Conservation (phyloP, 768 basidiomycete species). For the Glaciozyma antarctica region DNA sequence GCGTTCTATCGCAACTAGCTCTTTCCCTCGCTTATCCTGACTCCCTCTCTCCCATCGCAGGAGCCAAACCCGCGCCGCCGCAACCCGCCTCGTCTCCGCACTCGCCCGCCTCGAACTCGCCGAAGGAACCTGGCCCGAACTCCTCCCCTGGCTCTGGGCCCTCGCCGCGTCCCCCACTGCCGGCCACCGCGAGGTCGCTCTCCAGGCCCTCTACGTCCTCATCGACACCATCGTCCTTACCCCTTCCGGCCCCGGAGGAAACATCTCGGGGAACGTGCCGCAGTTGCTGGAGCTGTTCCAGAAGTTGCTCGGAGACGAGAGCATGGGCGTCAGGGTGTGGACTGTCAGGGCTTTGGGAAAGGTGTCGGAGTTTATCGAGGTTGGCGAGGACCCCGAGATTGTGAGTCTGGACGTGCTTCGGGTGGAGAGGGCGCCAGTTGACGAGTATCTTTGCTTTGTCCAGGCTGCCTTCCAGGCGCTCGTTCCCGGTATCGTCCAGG, state of each 20-base stretch:
- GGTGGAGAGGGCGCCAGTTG: constrained; percentile 7
- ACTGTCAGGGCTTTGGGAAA: constrained; percentile 86
- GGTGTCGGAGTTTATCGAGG: constrained; percentile 83
- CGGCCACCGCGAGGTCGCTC: constrained; percentile 79
- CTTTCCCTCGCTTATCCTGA: background rate
- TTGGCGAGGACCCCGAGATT: constrained; percentile 75
- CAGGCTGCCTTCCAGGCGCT: constrained; percentile 80
- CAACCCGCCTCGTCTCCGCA: constrained; percentile 83
- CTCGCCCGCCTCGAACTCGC: constrained; percentile 77
- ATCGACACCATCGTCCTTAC: constrained; percentile 77
- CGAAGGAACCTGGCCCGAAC: constrained; percentile 60
- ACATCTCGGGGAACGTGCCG: constrained; percentile 49
- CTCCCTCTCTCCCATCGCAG: constrained; percentile 1
- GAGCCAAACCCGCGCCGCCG: constrained; percentile 80
- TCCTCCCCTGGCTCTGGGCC: constrained; percentile 76
- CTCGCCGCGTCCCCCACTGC: constrained; percentile 60
- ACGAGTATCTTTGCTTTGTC: background rate
- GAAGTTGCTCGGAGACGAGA: constrained; percentile 66
- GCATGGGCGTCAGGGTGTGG: constrained; percentile 78
- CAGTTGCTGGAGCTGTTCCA: constrained; percentile 72
- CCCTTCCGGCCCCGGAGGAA: constrained; percentile 52
- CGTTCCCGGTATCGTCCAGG: constrained; percentile 77
- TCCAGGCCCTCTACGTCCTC: constrained; percentile 80
- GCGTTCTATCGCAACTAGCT: constrained; percentile 32
- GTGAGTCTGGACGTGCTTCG: constrained; percentile 45